Evolutionary conservation across 768 basidiomycete genomes (phyloP), one percentile per base, ranked within the genome.

Genomic region (Mycena venus): DNA sequence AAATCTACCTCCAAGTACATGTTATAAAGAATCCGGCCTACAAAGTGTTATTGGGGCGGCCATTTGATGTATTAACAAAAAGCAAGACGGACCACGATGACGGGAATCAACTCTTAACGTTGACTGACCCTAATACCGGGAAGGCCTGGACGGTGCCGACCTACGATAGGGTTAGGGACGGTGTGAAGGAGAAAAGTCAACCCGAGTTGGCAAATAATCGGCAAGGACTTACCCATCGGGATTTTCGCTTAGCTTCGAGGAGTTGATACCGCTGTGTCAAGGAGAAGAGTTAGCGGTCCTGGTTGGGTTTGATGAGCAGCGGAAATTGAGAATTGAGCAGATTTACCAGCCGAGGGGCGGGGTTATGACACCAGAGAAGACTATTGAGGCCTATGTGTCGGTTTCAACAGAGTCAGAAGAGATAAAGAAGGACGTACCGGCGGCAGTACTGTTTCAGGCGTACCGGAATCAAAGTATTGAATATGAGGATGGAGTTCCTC

Each of bases 191-290:
- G 17, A 27, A 2, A 15, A 8, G 21, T 19, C 1, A n/a, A 9
- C 9, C 23, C 21, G 23, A 21, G 47, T 4, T n/a, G 21, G 1
- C 8, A 23, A 47, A 23, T 4, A 47, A 9, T 3, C 21, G 36
- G 36, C 32, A 36, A 34, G 32, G 8, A 0, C 10, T 10, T 34
- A 4, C 32, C n/a, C 9, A 14, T 9, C 31, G 36, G 34, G 72
- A 21, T 68, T 73, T 73, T 73, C 66, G 11, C 47, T 29, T 4
- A 51, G 17, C 72, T 47, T 73, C 72, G 42, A 73, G 9, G 72
- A 73, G 23, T 38, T 73, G 47, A 51, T 40, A 29, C 19, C 19
- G 25, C 32, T 19, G n/a, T 34, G 64, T 59, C 63, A 73, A 59
- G 64, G 71, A 73, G 71, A 73, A 40, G 64, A 73, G 42, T 27